phyloP scores from a whole-genome alignment of 208 protist genomes.

The Crithidia fasciculata region DNA sequence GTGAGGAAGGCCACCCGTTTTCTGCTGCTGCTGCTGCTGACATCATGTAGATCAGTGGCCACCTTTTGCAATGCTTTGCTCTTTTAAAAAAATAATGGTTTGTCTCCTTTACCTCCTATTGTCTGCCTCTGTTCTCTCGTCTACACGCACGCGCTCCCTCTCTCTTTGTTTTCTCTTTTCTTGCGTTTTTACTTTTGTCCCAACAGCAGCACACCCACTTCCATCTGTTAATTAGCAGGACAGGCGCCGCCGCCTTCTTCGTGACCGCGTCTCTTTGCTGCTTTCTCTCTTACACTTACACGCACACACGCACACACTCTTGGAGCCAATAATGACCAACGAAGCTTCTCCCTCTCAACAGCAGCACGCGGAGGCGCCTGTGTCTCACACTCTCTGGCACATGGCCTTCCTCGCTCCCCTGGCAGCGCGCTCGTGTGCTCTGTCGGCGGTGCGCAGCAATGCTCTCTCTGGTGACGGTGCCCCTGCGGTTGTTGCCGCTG shows the following conservation, averaged over 20 bases:
- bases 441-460: background rate
- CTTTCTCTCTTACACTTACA: background rate
- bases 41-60: too few relatives aligned
- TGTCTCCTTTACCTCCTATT: conserved; percentile 10
- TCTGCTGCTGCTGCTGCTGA: too few relatives aligned
- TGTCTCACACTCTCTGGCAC: conserved; percentile 14
- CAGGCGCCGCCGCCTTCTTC: too few relatives aligned
- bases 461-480: background rate
- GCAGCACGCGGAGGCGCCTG: background rate
- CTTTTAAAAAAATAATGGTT: background rate
- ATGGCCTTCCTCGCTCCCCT: conserved; percentile 19
- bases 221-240: too few relatives aligned
- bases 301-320: background rate
- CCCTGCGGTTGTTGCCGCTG: background rate
- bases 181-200: background rate
- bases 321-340: background rate
- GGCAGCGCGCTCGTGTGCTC: background rate
- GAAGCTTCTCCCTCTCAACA: background rate
- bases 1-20: too few relatives aligned
- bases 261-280: too few relatives aligned
- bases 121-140: background rate
- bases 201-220: too few relatives aligned
- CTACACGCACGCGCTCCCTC: background rate
- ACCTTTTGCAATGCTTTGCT: background rate
- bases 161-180: background rate